These are phyloP conservation scores for Wickerhamomyces chambardii DNA, from an alignment of 805 yeast genomes.

Conservation along the genomic window DNA sequence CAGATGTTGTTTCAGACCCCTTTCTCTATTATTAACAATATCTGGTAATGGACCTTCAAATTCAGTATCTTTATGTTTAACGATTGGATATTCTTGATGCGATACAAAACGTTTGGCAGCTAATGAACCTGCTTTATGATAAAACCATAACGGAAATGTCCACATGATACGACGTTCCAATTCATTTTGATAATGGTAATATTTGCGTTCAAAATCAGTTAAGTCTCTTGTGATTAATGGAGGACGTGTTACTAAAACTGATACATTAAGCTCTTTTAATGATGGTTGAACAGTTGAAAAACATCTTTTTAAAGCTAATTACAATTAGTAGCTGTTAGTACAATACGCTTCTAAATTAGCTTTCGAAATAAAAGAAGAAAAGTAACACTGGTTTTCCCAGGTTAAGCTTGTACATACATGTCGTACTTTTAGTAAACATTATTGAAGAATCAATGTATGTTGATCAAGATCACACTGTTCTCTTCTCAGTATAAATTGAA, in stretches of 20 bases:
- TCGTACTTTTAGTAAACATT: background rate
- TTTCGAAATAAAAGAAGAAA: no score
- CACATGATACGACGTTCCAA: slow-evolving; percentile 89
- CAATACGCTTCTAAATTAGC: background rate
- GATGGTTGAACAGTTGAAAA: slow-evolving; percentile 12
- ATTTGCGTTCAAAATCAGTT: slow-evolving; percentile 62
- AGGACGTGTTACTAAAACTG: slow-evolving; percentile 64
- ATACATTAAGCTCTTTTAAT: slow-evolving; percentile 18
- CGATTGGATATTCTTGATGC: slow-evolving; percentile 69
- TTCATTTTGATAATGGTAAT: slow-evolving; percentile 77
- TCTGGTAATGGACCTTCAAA: slow-evolving; percentile 83
- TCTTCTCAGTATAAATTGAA: background rate
- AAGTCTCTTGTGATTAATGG: slow-evolving; percentile 82
- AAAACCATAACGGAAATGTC: slow-evolving; percentile 94
- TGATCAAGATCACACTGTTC: background rate
- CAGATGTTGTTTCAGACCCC: slow-evolving; percentile 72
- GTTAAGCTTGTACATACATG: background rate
- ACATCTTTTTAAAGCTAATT: slow-evolving; percentile 12
- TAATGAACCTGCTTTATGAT: slow-evolving; percentile 83
- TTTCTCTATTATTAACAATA: slow-evolving; percentile 80
- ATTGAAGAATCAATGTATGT: background rate
- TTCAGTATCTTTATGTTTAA: slow-evolving; percentile 66
- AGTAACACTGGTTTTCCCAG: no score
- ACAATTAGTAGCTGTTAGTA: background rate
- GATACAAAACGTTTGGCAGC: slow-evolving; percentile 74